A percentile compares a stretch with the other conserved stretches of the same genome.
These are phyloP conservation scores for Paradendryphiella salina DNA, from an alignment of 2,329 filamentous ascomycete genomes.

Conservation along the genomic window DNA sequence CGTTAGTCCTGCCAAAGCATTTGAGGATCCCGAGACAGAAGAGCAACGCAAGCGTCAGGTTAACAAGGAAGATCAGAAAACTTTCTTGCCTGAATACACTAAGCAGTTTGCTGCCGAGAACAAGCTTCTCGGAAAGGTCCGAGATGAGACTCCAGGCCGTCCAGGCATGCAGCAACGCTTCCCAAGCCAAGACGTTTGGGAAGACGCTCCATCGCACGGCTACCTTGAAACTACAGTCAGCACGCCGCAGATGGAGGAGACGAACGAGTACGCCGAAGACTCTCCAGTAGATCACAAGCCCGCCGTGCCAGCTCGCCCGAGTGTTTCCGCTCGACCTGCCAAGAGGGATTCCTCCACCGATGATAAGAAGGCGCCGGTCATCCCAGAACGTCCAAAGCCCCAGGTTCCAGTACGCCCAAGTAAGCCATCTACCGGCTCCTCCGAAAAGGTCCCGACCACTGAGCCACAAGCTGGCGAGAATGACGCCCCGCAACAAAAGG, in stretches of 20 bases:
- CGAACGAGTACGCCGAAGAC: slow-evolving; percentile 45
- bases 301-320: slow-evolving; percentile 35
- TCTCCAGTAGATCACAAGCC: slow-evolving; percentile 38
- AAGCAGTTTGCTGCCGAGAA: slow-evolving; percentile 61
- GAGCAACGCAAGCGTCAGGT: slow-evolving; percentile 53
- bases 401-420: slow-evolving; percentile 62
- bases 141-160: slow-evolving; percentile 51
- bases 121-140: slow-evolving; percentile 59
- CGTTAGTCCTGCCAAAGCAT: slow-evolving; percentile 40
- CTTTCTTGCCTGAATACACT: slow-evolving; percentile 51
- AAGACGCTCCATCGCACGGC: slow-evolving; percentile 85
- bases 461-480: slow-evolving; percentile 30
- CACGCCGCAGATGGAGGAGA: slow-evolving; percentile 56
- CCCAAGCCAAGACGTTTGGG: slow-evolving; percentile 91
- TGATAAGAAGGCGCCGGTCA: slow-evolving; percentile 56
- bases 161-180: slow-evolving; percentile 70
- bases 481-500: slow-evolving; percentile 58
- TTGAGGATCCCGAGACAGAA: slow-evolving; percentile 56
- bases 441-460: slow-evolving; percentile 43
- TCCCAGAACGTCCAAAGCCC: slow-evolving; percentile 66
- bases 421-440: slow-evolving; percentile 54
- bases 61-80: slow-evolving; percentile 47
- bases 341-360: slow-evolving; percentile 51
- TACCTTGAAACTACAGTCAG: slow-evolving; percentile 75
- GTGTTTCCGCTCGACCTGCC: slow-evolving; percentile 42